Evolutionary conservation across 2,329 filamentous ascomycete species (phyloP).

Genomic region (Aulographum hederae): DNA sequence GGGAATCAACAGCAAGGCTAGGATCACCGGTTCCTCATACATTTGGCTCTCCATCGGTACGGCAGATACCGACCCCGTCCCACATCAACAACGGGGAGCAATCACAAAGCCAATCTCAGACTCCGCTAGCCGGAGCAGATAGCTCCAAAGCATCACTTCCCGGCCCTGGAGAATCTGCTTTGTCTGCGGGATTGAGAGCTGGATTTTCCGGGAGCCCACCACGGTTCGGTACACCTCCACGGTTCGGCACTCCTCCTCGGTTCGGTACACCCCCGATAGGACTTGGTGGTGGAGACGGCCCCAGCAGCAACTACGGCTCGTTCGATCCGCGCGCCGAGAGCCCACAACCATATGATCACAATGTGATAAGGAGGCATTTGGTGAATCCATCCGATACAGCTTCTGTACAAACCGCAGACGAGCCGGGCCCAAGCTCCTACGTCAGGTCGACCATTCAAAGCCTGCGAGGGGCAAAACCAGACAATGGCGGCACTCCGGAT

Average conservation of each 20-base stretch:
- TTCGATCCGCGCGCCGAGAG: conserved; percentile 50
- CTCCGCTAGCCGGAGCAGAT: conserved; percentile 46
- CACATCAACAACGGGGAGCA: conserved; percentile 21
- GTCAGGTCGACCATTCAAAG: too few species aligned
- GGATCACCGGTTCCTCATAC: conserved; percentile 1
- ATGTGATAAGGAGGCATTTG: conserved; percentile 78
- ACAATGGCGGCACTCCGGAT: too few species aligned
- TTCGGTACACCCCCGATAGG: conserved; percentile 37
- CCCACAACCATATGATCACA: conserved; percentile 59
- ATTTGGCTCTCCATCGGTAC: conserved; percentile 27
- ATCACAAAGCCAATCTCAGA: conserved; percentile 25
- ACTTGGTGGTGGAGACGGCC: conserved; percentile 27
- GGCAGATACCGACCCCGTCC: conserved; percentile 30
- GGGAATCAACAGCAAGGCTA: neutral
- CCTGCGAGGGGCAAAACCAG: too few species aligned
- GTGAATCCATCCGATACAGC: too few species aligned
- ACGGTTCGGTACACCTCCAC: conserved; percentile 45
- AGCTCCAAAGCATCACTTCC: conserved; percentile 38
- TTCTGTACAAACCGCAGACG: too few species aligned
- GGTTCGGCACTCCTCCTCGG: conserved; percentile 39
- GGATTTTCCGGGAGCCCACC: conserved; percentile 51
- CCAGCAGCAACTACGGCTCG: conserved; percentile 66
- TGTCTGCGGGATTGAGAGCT: conserved; percentile 71
- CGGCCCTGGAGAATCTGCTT: conserved; percentile 64
- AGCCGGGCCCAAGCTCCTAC: too few species aligned